Evolutionary conservation across 768 basidiomycete species (phyloP).

Genomic region (Coprinopsis strossmayeri): DNA sequence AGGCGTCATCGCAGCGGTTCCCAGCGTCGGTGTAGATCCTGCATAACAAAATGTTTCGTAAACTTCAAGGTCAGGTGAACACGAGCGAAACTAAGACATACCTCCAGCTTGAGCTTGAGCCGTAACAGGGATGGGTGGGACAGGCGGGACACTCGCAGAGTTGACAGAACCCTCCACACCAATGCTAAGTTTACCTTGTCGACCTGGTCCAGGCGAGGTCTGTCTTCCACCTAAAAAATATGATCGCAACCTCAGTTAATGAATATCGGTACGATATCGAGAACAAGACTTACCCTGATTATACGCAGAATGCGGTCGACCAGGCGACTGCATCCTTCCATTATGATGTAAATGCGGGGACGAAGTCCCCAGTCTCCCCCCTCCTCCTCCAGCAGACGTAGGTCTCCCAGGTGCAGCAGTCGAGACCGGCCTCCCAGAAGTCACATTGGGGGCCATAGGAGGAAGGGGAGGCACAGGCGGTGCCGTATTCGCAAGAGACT

Average conservation of each 20-base stretch:
- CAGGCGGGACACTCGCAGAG: slow-evolving; percentile 9
- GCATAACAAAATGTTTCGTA: background rate
- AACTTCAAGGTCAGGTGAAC: background rate
- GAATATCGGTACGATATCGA: background rate
- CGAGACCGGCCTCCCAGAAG: background rate
- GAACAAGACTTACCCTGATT: background rate
- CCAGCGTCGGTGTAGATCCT: slow-evolving; percentile 2
- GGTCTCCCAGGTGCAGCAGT: background rate
- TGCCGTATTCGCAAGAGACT: slow-evolving; percentile 1
- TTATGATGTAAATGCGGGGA: too few species aligned
- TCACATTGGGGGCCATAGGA: background rate
- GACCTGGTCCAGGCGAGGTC: slow-evolving; percentile 9
- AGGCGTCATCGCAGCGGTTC: background rate
- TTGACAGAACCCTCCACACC: slow-evolving; percentile 1
- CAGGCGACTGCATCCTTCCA: too few species aligned
- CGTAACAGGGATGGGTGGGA: too few species aligned
- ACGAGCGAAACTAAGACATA: background rate
- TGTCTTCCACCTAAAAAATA: too few species aligned
- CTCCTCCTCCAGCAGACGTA: too few species aligned
- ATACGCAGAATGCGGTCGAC: too few species aligned
- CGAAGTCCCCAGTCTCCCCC: too few species aligned
- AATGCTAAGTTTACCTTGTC: slow-evolving; percentile 9
- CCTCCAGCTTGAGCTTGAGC: background rate
- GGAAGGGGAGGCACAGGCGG: background rate
- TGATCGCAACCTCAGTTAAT: background rate